These are phyloP conservation scores for Sporisorium scitamineum DNA, from an alignment of 1,284 basidiomycete species.

Conservation along the genomic window DNA sequence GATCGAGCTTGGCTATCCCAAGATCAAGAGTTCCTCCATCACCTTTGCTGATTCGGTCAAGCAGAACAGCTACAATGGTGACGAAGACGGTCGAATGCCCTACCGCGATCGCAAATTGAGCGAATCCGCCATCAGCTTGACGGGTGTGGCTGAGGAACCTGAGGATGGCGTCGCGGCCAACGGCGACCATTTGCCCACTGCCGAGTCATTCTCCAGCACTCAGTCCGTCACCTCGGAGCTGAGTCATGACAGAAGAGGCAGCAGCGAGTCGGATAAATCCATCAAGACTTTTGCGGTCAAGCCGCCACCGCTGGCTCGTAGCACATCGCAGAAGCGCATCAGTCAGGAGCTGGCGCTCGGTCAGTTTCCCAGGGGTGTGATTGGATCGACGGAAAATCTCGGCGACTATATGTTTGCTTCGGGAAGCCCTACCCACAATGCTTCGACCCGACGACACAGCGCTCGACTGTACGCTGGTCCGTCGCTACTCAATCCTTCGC, in stretches of 20 bases:
- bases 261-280: slow-evolving; percentile 51
- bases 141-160: slow-evolving; percentile 57
- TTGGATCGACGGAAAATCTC: slow-evolving; percentile 48
- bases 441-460: slow-evolving; percentile 56
- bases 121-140: slow-evolving; percentile 61
- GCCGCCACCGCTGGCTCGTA: slow-evolving; percentile 40
- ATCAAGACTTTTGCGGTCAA: slow-evolving; percentile 17
- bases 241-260: slow-evolving; percentile 33
- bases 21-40: slow-evolving; percentile 40
- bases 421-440: slow-evolving; percentile 47
- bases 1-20: slow-evolving; percentile 21
- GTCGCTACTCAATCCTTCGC: slow-evolving; percentile 58
- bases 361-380: slow-evolving; percentile 39
- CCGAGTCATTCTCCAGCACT: slow-evolving; percentile 22
- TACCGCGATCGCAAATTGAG: slow-evolving; percentile 63
- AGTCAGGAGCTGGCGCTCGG: slow-evolving; percentile 59
- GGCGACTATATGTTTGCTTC: slow-evolving; percentile 46
- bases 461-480: slow-evolving; percentile 49
- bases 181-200: slow-evolving; percentile 13
- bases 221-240: slow-evolving; percentile 15
- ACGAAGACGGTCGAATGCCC: slow-evolving; percentile 50
- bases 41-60: slow-evolving; percentile 57
- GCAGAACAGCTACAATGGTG: slow-evolving; percentile 39
- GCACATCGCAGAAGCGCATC: slow-evolving; percentile 57
- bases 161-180: slow-evolving; percentile 33